A percentile compares a stretch with the other conserved stretches of the same genome.
phyloP scores from a whole-genome alignment of 371 early-diverging fungal species.

The Batrachochytrium dendrobatidis region DNA sequence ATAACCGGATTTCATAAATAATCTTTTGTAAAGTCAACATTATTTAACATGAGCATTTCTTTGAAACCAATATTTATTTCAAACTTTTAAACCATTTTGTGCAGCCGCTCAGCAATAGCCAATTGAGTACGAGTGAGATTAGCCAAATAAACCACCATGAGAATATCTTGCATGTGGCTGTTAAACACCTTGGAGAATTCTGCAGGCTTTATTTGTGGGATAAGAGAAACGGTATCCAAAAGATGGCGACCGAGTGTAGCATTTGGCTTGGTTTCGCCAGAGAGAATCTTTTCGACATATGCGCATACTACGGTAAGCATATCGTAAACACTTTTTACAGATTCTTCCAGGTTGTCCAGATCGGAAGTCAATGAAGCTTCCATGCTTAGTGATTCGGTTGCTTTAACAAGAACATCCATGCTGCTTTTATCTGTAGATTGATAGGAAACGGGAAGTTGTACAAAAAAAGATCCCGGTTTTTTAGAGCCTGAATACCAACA shows the following conservation, averaged over 20 bases:
- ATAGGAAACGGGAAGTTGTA: background rate
- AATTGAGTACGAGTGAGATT: slow-evolving; percentile 92
- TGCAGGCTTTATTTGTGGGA: slow-evolving; percentile 77
- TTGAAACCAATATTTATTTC: background rate
- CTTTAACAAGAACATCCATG: slow-evolving; percentile 67
- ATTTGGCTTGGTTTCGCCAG: slow-evolving; percentile 29
- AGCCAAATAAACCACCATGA: slow-evolving; percentile 91
- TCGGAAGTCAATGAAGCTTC: slow-evolving; percentile 49
- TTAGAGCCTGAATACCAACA: too few relatives aligned
- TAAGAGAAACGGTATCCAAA: slow-evolving; percentile 85
- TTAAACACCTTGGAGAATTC: slow-evolving; percentile 88
- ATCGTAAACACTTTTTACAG: slow-evolving; percentile 66
- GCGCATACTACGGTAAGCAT: slow-evolving; percentile 79
- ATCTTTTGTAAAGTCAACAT: background rate
- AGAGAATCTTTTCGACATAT: slow-evolving; percentile 66
- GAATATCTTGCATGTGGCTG: slow-evolving; percentile 75
- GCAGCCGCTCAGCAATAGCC: slow-evolving; percentile 81
- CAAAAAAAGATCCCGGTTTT: too few relatives aligned
- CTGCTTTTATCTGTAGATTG: background rate
- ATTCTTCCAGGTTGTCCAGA: slow-evolving; percentile 81
- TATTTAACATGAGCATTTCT: background rate
- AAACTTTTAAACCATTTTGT: slow-evolving; percentile 40
- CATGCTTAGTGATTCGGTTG: slow-evolving; percentile 48
- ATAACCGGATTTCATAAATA: too few relatives aligned
- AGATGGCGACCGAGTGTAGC: slow-evolving; percentile 83